Evolutionary conservation across 2,329 filamentous ascomycete genomes (phyloP).

Genomic region (Epicoccum sorghinum): DNA sequence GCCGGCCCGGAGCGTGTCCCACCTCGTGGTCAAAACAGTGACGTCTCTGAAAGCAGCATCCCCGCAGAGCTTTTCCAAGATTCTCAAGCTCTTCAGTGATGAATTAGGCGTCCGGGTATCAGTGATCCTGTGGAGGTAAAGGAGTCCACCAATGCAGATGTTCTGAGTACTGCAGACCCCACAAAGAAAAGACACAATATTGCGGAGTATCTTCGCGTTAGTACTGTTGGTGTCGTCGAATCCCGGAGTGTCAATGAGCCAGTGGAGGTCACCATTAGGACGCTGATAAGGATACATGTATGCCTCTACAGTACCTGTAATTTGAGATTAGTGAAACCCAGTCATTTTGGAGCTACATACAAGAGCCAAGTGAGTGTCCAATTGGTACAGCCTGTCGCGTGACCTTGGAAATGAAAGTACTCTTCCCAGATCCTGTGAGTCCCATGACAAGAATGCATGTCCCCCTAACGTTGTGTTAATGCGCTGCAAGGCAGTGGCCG

Average conservation of each 20-base stretch:
- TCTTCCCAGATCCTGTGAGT: constrained; percentile 51
- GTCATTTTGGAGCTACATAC: not conserved
- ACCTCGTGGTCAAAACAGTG: constrained; percentile 53
- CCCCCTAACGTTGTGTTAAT: no score
- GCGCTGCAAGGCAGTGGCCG: no score
- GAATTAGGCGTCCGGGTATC: constrained; percentile 51
- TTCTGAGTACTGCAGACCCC: constrained; percentile 41
- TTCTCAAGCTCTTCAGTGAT: constrained; percentile 49
- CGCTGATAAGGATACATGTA: not conserved
- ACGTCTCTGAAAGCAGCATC: constrained; percentile 50
- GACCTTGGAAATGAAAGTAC: constrained; percentile 41
- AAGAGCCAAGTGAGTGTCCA: constrained; percentile 17
- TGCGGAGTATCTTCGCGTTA: constrained; percentile 51
- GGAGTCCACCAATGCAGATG: constrained; percentile 48
- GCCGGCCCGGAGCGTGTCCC: constrained; percentile 29
- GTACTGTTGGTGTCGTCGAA: constrained; percentile 54
- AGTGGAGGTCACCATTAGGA: not conserved
- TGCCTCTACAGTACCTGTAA: not conserved
- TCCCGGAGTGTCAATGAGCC: constrained; percentile 56
- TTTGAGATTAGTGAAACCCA: not conserved
- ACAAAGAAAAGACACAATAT: constrained; percentile 50
- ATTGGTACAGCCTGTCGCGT: constrained; percentile 24
- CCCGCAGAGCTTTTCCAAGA: constrained; percentile 55
- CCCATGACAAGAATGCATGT: constrained; percentile 44
- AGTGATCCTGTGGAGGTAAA: constrained; percentile 56